Evolutionary conservation across 2,329 filamentous ascomycete species (phyloP).

Genomic region (Boeremia lycopersici): DNA sequence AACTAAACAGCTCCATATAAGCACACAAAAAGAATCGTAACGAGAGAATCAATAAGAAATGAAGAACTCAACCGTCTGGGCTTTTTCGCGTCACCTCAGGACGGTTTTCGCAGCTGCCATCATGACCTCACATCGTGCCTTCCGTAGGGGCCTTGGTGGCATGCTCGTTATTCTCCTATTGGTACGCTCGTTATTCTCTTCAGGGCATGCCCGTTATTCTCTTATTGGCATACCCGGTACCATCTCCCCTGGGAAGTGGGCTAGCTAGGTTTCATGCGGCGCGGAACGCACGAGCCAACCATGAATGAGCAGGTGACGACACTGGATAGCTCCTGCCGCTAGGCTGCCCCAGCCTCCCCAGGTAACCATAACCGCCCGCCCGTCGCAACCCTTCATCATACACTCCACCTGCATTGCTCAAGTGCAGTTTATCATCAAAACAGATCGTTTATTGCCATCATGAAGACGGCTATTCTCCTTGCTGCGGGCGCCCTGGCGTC

Average conservation of each 20-base stretch:
- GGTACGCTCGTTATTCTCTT: no score
- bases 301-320: conserved; percentile 2
- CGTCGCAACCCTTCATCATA: conserved; percentile 7
- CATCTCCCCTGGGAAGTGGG: neutral
- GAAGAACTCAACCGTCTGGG: no score
- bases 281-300: conserved; percentile 4
- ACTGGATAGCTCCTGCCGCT: conserved; percentile 15
- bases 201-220: no score
- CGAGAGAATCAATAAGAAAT: no score
- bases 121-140: no score
- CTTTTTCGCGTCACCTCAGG: no score
- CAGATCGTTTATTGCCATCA: conserved; percentile 50
- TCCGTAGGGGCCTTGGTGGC: no score
- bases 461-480: conserved; percentile 85
- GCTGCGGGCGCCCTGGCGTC: conserved; percentile 80
- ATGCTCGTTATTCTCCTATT: no score
- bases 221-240: no score
- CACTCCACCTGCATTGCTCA: conserved; percentile 22
- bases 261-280: conserved; percentile 8
- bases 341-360: conserved; percentile 23
- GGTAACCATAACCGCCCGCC: conserved; percentile 3
- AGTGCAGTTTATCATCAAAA: conserved; percentile 14
- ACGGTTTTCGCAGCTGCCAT: no score
- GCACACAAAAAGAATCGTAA: no score
- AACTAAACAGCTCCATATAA: no score